Percentiles rank a stretch among this genome's conserved stretches.
Evolutionary conservation across 495 filamentous ascomycete genomes (phyloP).

Genomic region (Hyaloscypha finlandica): DNA sequence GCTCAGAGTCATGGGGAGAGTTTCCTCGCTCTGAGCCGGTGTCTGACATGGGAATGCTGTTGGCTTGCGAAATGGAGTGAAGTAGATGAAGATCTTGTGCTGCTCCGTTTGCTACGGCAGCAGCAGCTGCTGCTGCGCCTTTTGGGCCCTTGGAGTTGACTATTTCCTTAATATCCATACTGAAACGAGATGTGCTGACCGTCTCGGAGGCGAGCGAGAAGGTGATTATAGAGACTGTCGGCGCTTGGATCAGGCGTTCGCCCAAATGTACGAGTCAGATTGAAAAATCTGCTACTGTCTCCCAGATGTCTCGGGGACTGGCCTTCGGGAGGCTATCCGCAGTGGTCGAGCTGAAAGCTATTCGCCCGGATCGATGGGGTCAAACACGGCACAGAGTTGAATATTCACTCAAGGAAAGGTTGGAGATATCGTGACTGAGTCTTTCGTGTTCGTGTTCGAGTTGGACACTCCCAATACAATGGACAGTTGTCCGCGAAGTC

Average conservation of each 20-base stretch:
- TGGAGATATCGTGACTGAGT: not conserved
- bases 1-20: slow-evolving; percentile 71
- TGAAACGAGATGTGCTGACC: slow-evolving; percentile 1
- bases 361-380: slow-evolving; percentile 13
- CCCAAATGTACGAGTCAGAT: slow-evolving; percentile 24
- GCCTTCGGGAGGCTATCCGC: slow-evolving; percentile 22
- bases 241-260: slow-evolving; percentile 35
- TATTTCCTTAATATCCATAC: slow-evolving; percentile 74
- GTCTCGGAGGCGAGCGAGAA: slow-evolving; percentile 4
- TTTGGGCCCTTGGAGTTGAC: slow-evolving; percentile 64
- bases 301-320: slow-evolving; percentile 32
- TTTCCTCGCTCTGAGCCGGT: slow-evolving; percentile 67
- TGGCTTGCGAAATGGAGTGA: slow-evolving; percentile 56
- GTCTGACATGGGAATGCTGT: slow-evolving; percentile 48
- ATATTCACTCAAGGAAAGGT: not conserved
- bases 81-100: slow-evolving; percentile 50
- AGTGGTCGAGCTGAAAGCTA: slow-evolving; percentile 17
- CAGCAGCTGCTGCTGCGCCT: slow-evolving; percentile 50
- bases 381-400: slow-evolving; percentile 15
- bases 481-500: not conserved
- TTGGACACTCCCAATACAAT: not conserved
- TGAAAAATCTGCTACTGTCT: slow-evolving; percentile 26
- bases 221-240: slow-evolving; percentile 26
- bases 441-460: not conserved
- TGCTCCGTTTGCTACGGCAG: slow-evolving; percentile 29